A percentile compares a stretch with the other conserved stretches of the same genome.
Evolutionary conservation across 2,329 filamentous ascomycete species (phyloP).

Genomic region (Cyanodermella asteris): DNA sequence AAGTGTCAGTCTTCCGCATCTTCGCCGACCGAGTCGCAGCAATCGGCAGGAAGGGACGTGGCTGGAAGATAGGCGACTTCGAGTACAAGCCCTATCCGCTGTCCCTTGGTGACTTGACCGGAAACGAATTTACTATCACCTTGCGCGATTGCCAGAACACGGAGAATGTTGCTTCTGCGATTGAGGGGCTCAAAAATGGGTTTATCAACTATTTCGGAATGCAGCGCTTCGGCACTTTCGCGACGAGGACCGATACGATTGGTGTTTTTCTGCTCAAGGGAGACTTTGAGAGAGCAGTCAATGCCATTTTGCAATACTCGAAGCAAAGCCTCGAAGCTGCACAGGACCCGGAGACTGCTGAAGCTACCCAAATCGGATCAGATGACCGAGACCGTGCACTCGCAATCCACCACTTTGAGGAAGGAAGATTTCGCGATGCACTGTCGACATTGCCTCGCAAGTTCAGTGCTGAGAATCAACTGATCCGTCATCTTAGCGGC

Average conservation of each 20-base stretch:
- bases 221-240: conserved; percentile 85
- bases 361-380: conserved; percentile 31
- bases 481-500: conserved; percentile 52
- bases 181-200: conserved; percentile 50
- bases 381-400: conserved; percentile 64
- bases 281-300: conserved; percentile 60
- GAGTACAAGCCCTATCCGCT: conserved; percentile 50
- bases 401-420: conserved; percentile 54
- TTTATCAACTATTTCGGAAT: conserved; percentile 97
- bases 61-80: conserved; percentile 55
- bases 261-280: conserved; percentile 66
- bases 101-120: conserved; percentile 60
- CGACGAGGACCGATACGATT: conserved; percentile 63
- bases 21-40: conserved; percentile 40
- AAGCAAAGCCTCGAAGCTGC: conserved; percentile 36
- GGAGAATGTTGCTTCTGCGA: conserved; percentile 32
- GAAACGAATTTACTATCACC: conserved; percentile 86
- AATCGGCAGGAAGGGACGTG: conserved; percentile 38
- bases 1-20: conserved; percentile 45
- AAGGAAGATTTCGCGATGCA: conserved; percentile 35
- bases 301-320: conserved; percentile 54
- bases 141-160: conserved; percentile 53
- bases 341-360: conserved; percentile 21
- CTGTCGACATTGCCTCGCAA: conserved; percentile 51
- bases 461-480: conserved; percentile 56